Percentiles rank a stretch among this genome's conserved stretches.
Conservation (phyloP, 2,329 filamentous ascomycete genomes). For the Claviceps arundinis region DNA sequence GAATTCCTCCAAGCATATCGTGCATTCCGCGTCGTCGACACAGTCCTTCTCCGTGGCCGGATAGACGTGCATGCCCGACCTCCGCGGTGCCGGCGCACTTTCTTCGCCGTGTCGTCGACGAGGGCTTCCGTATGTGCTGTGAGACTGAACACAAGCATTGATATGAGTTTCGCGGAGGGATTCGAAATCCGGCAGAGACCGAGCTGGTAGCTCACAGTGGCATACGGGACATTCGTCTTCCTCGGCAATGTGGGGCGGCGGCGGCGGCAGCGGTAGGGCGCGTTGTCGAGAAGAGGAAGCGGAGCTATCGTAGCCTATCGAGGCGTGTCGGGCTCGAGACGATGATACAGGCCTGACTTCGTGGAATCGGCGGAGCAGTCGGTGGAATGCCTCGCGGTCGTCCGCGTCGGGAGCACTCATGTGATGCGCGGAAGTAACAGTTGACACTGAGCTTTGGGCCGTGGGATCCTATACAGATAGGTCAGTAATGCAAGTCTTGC, state of each 20-base stretch:
- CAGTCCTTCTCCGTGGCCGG: constrained; percentile 54
- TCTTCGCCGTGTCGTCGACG: constrained; percentile 13
- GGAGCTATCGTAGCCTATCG: constrained; percentile 11
- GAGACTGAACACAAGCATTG: constrained; percentile 39
- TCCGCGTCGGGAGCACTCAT: constrained; percentile 17
- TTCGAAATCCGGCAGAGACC: constrained; percentile 39
- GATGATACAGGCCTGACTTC: constrained; percentile 5
- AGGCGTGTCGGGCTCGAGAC: constrained; percentile 17
- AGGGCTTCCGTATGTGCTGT: constrained; percentile 35
- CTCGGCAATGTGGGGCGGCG: constrained; percentile 43
- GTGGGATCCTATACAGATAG: constrained; percentile 5
- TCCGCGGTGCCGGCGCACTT: constrained; percentile 22
- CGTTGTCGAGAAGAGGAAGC: constrained; percentile 25
- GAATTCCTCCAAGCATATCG: constrained; percentile 55
- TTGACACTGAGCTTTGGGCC: constrained; percentile 9
- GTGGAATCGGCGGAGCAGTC: constrained; percentile 16
- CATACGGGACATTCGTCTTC: constrained; percentile 74
- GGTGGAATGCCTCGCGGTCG: constrained; percentile 19
- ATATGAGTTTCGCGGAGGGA: constrained; percentile 45
- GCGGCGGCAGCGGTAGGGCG: constrained; percentile 29
- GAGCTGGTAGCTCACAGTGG: constrained; percentile 54
- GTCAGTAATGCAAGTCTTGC: not conserved
- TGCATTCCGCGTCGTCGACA: constrained; percentile 53
- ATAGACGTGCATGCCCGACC: constrained; percentile 51
- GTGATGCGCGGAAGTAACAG: constrained; percentile 14